A percentile compares a stretch with the other conserved stretches of the same genome.
Conservation (phyloP, 805 yeast genomes). For the Sugiyamaella americana region DNA sequence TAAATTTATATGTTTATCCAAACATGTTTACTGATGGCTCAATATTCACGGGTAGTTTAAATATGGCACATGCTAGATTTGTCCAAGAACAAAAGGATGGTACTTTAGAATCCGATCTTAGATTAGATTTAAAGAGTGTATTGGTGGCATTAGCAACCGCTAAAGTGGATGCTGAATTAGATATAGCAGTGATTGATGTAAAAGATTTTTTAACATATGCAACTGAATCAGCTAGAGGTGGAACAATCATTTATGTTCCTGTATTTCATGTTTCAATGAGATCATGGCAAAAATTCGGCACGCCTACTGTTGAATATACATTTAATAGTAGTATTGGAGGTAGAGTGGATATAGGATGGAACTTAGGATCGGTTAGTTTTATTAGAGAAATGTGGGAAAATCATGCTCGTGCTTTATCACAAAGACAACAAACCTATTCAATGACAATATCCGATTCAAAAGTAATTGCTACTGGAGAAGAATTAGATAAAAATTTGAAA, state of each 20-base stretch:
- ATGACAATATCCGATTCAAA: constrained; percentile 10
- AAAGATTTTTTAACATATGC: constrained; percentile 43
- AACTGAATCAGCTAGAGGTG: constrained; percentile 57
- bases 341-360: constrained; percentile 88
- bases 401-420: constrained; percentile 65
- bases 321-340: constrained; percentile 79
- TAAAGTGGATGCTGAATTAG: constrained; percentile 43
- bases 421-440: constrained; percentile 38
- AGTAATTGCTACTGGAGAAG: constrained; percentile 10
- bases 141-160: constrained; percentile 59
- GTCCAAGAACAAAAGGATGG: constrained; percentile 22
- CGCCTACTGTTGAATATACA: constrained; percentile 55
- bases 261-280: constrained; percentile 68
- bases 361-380: constrained; percentile 82
- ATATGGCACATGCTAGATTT: constrained; percentile 27
- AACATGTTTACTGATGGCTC: constrained; percentile 72
- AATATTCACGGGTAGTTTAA: constrained; percentile 47
- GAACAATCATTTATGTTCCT: constrained; percentile 75
- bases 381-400: constrained; percentile 89
- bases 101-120: constrained; percentile 50
- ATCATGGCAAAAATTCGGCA: constrained; percentile 51
- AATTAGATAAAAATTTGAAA: constrained; percentile 39
- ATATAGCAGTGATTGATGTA: constrained; percentile 42
- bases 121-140: constrained; percentile 56
- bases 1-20: constrained; percentile 68